Percentiles rank a stretch among this genome's conserved stretches.
Evolutionary conservation across 495 filamentous ascomycete species (phyloP).

Genomic region (Penicillium pancosmium): DNA sequence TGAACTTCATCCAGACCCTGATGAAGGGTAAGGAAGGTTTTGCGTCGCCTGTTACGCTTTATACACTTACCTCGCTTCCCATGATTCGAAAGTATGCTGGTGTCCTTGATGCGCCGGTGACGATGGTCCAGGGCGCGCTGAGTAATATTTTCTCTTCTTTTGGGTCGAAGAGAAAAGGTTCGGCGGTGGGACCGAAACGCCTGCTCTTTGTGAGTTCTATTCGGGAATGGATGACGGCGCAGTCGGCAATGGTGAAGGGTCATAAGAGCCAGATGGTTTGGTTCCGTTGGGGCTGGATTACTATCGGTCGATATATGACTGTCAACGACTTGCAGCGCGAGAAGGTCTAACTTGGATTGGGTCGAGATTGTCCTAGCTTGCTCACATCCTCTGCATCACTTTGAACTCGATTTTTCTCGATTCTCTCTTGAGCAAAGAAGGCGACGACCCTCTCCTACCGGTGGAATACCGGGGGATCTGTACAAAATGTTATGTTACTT

Average conservation of each 20-base stretch:
- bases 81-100: constrained; percentile 78
- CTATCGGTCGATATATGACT: constrained; percentile 88
- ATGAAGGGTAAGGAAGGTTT: constrained; percentile 67
- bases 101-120: constrained; percentile 71
- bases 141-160: constrained; percentile 38
- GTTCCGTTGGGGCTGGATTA: constrained; percentile 98
- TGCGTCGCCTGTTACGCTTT: constrained; percentile 74
- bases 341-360: constrained; percentile 34
- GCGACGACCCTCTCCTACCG: too few species aligned
- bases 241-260: constrained; percentile 81
- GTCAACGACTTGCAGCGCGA: constrained; percentile 85
- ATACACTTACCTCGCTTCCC: constrained; percentile 73
- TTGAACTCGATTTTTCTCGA: too few species aligned
- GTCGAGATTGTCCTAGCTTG: too few species aligned
- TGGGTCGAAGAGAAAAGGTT: constrained; percentile 29
- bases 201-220: constrained; percentile 72
- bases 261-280: constrained; percentile 97
- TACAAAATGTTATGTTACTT: too few species aligned
- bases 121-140: constrained; percentile 53
- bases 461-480: too few species aligned
- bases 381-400: too few species aligned
- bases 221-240: constrained; percentile 63
- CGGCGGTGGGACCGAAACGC: constrained; percentile 41
- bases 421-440: too few species aligned
- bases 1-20: constrained; percentile 65